phyloP scores from a whole-genome alignment of 2,329 filamentous ascomycete species.

The Celoporthe dispersa region DNA sequence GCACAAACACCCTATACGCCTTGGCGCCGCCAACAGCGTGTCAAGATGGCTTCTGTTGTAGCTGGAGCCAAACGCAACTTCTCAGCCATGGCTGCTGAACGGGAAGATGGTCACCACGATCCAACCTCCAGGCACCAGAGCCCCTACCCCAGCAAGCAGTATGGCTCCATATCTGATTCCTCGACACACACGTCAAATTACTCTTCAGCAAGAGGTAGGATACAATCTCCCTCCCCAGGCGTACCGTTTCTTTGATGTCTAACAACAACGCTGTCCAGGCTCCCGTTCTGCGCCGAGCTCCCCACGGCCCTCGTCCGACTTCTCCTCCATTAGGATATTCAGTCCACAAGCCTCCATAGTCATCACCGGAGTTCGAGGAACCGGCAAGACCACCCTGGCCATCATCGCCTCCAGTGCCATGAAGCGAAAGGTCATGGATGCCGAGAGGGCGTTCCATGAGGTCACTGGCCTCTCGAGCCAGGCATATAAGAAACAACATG shows the following conservation, averaged over 20 bases:
- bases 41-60: conserved; percentile 31
- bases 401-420: conserved; percentile 76
- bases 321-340: conserved; percentile 46
- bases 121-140: conserved; percentile 12
- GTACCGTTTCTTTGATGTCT: background rate
- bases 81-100: conserved; percentile 31
- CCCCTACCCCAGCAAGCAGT: conserved; percentile 10
- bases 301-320: conserved; percentile 21
- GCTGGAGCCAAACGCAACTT: conserved; percentile 36
- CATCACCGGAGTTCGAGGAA: conserved; percentile 72
- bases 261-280: conserved; percentile 16
- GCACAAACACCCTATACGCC: conserved; percentile 3
- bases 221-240: background rate
- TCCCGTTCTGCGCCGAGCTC: conserved; percentile 31
- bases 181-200: conserved; percentile 14
- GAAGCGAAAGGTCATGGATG: conserved; percentile 69
- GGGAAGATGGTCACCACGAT: conserved; percentile 20
- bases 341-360: conserved; percentile 70
- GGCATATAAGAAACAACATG: conserved; percentile 66
- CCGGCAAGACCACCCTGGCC: conserved; percentile 76
- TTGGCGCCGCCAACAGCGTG: conserved; percentile 4
- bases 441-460: conserved; percentile 70
- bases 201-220: conserved; percentile 25
- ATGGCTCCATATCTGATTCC: background rate
- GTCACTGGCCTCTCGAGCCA: conserved; percentile 64